phyloP scores from a whole-genome alignment of 2,329 filamentous ascomycete genomes.

The Colletotrichum eleusines region DNA sequence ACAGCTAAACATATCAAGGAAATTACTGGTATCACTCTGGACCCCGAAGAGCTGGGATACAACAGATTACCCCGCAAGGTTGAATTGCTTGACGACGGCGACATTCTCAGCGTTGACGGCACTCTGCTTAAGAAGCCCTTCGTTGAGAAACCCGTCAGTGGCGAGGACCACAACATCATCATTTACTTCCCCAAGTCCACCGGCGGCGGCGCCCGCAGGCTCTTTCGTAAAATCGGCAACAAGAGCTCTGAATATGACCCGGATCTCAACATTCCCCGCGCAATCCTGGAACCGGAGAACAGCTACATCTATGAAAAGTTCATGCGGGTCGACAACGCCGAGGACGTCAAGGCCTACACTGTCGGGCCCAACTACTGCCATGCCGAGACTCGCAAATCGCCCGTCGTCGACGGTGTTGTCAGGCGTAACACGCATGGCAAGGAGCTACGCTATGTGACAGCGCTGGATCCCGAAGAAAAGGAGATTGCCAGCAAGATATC shows the following conservation, averaged over 20 bases:
- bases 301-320: slow-evolving; percentile 99
- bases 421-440: slow-evolving; percentile 97
- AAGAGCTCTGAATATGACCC: slow-evolving; percentile 97
- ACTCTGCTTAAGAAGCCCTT: slow-evolving; percentile 88
- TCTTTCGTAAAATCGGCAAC: slow-evolving; percentile 98
- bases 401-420: slow-evolving; percentile 95
- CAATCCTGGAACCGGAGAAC: slow-evolving; percentile 81
- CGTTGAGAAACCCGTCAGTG: slow-evolving; percentile 97
- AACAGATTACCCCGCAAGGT: slow-evolving; percentile 73
- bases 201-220: slow-evolving; percentile 88
- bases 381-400: slow-evolving; percentile 96
- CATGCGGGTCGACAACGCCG: slow-evolving; percentile 94
- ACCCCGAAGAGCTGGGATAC: slow-evolving; percentile 70
- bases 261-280: slow-evolving; percentile 80
- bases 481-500: slow-evolving; percentile 91
- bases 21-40: slow-evolving; percentile 80
- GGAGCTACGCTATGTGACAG: slow-evolving; percentile 94
- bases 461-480: slow-evolving; percentile 82
- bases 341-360: slow-evolving; percentile 98
- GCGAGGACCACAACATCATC: slow-evolving; percentile 98
- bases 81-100: slow-evolving; percentile 89
- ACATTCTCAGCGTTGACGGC: slow-evolving; percentile 90
- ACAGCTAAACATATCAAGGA: slow-evolving; percentile 84
- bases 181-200: slow-evolving; percentile 93
- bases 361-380: slow-evolving; percentile 95